Conservation (phyloP, 2,329 filamentous ascomycete species). For the Penicillium sp. region DNA sequence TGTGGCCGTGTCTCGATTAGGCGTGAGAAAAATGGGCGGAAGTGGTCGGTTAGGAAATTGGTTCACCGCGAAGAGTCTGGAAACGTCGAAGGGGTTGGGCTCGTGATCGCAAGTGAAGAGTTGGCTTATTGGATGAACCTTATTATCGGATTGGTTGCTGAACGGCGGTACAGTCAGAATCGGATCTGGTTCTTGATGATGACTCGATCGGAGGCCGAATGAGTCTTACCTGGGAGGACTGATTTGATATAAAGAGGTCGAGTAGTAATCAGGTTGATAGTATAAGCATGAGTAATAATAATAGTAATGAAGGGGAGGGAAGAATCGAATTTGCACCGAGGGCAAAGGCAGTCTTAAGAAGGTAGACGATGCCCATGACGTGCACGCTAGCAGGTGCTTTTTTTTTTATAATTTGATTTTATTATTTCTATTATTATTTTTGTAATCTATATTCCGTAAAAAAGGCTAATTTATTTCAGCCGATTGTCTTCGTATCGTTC, state of each 20-base stretch:
- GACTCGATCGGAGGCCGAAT: slow-evolving; percentile 21
- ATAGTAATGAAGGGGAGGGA: not conserved
- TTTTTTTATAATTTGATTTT: not conserved
- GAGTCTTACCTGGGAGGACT: slow-evolving; percentile 3
- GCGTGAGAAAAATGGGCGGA: slow-evolving; percentile 6
- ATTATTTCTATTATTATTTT: not conserved
- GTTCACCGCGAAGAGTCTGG: slow-evolving; percentile 30
- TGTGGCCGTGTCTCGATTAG: slow-evolving; percentile 20
- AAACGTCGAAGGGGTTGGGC: slow-evolving; percentile 24
- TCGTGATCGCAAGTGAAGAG: slow-evolving; percentile 15
- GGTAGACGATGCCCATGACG: slow-evolving; percentile 4
- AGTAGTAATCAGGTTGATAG: not conserved
- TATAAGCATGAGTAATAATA: slow-evolving; percentile 7
- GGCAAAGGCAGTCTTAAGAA: slow-evolving; percentile 1
- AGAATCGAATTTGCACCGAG: not conserved
- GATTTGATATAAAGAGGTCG: not conserved
- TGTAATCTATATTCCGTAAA: not conserved
- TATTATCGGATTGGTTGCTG: slow-evolving; percentile 14
- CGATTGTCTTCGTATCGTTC: too few relatives aligned
- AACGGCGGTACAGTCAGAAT: slow-evolving; percentile 1
- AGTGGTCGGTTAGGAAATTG: slow-evolving; percentile 6
- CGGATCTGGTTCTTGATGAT: slow-evolving; percentile 19
- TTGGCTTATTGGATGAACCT: slow-evolving; percentile 17
- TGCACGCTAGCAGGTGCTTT: not conserved
- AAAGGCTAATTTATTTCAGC: not conserved